phyloP scores from a whole-genome alignment of 192 early-diverging fungal species.

The Linnemannia elongata region DNA sequence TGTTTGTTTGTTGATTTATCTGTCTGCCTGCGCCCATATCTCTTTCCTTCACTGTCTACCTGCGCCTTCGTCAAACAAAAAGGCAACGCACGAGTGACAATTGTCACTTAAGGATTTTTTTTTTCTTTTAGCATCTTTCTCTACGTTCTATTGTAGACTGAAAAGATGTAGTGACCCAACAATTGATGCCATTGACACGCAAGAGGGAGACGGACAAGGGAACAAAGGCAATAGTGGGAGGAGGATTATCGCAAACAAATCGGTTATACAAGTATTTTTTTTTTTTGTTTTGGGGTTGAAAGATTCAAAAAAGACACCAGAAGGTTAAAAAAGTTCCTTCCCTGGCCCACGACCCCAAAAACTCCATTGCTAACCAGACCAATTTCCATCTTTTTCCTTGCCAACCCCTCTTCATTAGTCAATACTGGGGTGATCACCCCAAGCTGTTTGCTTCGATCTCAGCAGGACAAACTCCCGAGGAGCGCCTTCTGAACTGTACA shows the following conservation, averaged over 20 bases:
- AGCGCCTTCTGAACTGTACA: slow-evolving; percentile 78
- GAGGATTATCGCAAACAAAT: neutral
- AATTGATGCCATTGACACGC: neutral
- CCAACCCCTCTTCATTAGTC: slow-evolving; percentile 44
- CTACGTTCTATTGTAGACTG: neutral
- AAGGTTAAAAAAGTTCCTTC: neutral
- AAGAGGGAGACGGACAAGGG: neutral
- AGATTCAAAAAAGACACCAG: neutral
- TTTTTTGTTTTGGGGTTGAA: neutral
- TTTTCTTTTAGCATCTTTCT: neutral
- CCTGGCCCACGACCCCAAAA: neutral
- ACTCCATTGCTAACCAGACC: neutral
- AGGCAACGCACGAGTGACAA: neutral
- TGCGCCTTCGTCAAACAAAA: neutral
- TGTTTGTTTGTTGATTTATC: neutral
- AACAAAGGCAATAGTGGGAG: neutral
- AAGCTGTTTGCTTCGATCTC: slow-evolving; percentile 75
- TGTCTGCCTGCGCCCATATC: neutral
- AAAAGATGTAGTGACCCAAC: neutral
- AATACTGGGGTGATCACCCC: slow-evolving; percentile 72
- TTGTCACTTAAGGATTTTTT: neutral
- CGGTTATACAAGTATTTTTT: neutral
- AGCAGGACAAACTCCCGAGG: slow-evolving; percentile 66
- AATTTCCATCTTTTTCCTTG: neutral
- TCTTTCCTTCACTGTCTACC: neutral